Conservation (phyloP, 2,329 filamentous ascomycete genomes). For the Ampelomyces quisqualis region DNA sequence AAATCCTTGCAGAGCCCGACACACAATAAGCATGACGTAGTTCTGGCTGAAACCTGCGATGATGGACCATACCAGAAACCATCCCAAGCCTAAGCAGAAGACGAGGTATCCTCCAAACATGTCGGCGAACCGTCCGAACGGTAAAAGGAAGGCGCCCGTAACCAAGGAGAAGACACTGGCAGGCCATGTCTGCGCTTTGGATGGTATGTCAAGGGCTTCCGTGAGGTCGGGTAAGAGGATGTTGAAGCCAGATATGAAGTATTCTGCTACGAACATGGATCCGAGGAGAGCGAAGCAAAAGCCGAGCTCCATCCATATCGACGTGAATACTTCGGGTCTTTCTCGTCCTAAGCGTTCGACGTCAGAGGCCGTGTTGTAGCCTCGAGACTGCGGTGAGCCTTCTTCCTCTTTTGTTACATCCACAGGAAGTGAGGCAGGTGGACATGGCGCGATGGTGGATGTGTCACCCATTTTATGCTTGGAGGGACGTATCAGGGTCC, state of each 20-base stretch:
- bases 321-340: constrained; percentile 59
- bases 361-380: constrained; percentile 29
- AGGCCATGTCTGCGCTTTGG: constrained; percentile 57
- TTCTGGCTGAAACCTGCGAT: constrained; percentile 68
- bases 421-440: background rate
- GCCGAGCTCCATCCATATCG: constrained; percentile 57
- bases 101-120: constrained; percentile 65
- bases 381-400: constrained; percentile 8
- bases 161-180: constrained; percentile 43
- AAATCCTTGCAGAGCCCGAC: constrained; percentile 72
- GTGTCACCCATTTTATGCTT: background rate
- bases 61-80: constrained; percentile 70
- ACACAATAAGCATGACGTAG: constrained; percentile 70
- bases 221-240: constrained; percentile 67
- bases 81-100: constrained; percentile 60
- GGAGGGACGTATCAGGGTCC: background rate
- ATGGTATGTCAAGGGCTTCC: constrained; percentile 63
- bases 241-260: constrained; percentile 74
- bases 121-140: constrained; percentile 59
- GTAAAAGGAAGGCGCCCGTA: constrained; percentile 40
- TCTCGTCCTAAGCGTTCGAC: constrained; percentile 64
- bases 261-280: constrained; percentile 68
- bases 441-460: constrained; percentile 3
- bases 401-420: constrained; percentile 16
- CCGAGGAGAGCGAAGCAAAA: constrained; percentile 64